Conservation (phyloP, 352 stramenopile species). For the Pythium volutum region DNA sequence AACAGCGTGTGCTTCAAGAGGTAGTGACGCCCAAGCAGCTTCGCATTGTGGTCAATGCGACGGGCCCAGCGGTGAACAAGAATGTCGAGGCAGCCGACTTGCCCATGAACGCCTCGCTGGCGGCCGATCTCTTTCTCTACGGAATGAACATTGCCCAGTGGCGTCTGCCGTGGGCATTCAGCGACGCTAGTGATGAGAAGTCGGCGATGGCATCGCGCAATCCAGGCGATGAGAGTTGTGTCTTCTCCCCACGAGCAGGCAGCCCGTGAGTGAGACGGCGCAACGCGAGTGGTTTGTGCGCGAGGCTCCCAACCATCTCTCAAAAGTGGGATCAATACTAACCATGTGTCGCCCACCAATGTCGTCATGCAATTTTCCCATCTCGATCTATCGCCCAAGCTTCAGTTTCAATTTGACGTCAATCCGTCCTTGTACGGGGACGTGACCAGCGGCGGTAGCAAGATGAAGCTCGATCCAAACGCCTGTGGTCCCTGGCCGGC, state of each 20-base stretch:
- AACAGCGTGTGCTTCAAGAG: not conserved
- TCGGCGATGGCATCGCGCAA: not conserved
- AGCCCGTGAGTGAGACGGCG: not conserved
- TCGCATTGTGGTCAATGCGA: conserved; percentile 8
- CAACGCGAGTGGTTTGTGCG: conserved; percentile 9
- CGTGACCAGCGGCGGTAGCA: not conserved
- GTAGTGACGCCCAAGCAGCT: not conserved
- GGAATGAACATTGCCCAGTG: not conserved
- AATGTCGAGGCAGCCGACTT: not conserved
- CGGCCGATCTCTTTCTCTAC: conserved; percentile 17
- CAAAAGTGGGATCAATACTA: not conserved
- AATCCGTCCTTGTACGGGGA: not conserved
- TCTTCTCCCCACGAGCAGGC: not conserved
- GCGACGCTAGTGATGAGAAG: not conserved
- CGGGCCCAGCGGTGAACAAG: not conserved
- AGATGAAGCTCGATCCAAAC: not conserved
- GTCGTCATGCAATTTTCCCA: conserved; percentile 1
- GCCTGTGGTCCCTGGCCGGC: conserved; percentile 5
- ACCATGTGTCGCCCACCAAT: not conserved
- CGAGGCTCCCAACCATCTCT: not conserved
- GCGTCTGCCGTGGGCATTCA: conserved; percentile 4
- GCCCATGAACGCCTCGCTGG: conserved; percentile 22
- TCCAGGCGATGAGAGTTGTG: not conserved
- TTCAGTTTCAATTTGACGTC: not conserved
- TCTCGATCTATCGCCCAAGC: not conserved